A percentile compares a stretch with the other conserved stretches of the same genome.
These are phyloP conservation scores for Acanthochlamys bracteata DNA, from an alignment of 106 monocot genomes.

Conservation along the genomic window DNA sequence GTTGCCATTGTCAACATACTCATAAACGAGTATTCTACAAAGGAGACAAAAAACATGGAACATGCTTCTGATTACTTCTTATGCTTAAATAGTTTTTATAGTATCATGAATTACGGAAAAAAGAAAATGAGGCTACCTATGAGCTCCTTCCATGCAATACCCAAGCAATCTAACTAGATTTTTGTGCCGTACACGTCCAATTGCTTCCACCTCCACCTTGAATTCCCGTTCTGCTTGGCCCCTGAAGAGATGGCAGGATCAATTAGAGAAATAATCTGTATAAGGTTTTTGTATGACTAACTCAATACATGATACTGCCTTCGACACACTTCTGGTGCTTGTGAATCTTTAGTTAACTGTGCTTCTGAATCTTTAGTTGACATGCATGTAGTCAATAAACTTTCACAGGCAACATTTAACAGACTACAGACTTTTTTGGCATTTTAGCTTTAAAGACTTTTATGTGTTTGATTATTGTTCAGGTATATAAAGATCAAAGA, in stretches of 20 bases:
- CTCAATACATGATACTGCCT: background rate
- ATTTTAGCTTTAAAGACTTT: too few species aligned
- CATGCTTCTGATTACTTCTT: too few species aligned
- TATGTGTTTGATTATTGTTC: too few species aligned
- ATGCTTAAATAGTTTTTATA: background rate
- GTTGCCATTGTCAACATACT: conserved; percentile 90
- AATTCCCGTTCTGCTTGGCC: conserved; percentile 61
- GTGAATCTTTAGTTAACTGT: background rate
- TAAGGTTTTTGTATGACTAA: background rate
- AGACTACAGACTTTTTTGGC: background rate
- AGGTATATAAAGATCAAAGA: too few species aligned
- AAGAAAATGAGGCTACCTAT: conserved; percentile 21
- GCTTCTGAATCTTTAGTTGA: too few species aligned
- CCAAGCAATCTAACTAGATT: conserved; percentile 48
- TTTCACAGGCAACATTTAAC: background rate
- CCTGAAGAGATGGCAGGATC: conserved; percentile 8
- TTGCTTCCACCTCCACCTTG: conserved; percentile 53
- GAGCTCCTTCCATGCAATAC: conserved; percentile 51
- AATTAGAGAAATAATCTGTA: background rate
- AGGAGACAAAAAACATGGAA: background rate
- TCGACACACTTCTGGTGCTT: background rate
- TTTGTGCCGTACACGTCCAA: conserved; percentile 55
- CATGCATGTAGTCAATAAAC: background rate
- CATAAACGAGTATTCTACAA: conserved; percentile 82
- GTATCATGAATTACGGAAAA: background rate